Base-by-base conservation (phyloP, 768 basidiomycete genomes). In the Amanita thiersii region DNA sequence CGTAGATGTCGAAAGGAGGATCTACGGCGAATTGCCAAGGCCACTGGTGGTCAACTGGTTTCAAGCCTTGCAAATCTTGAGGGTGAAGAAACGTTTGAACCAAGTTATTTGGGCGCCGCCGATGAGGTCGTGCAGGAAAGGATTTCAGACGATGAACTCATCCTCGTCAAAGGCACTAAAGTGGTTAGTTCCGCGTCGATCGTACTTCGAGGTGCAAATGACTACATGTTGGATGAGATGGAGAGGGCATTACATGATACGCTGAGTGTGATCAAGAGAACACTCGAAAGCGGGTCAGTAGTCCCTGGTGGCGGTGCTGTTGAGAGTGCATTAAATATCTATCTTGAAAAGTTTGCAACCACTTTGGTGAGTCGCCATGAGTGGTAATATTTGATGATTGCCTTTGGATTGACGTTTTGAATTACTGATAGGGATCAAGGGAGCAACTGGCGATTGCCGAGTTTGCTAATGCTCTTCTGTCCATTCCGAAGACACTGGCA, bases 211-310 rank as follows among this genome's bases (percentile, higher is more conserved):
- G 96, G 96, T 33, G 96, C 96, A 20, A 99, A 98, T 61, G 96
- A 99, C 62, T 97, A 94, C 61, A 92, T 97, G 87, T 67, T 98
- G 52, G 96, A 99, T 59, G 96, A 99, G 72, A 99, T 98, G 96
- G 96, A 99, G 65, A 72, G 96, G 36, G 85, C 90, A 0, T 61
- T 98, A 52, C 94, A 99, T 57, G 96, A 99, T 59, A 86, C 88
- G 1, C 62, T 98, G 48, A 94, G 88, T 20, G 76, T 96, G 53
- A 90, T 97, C 68, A 99, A 99, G 69, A 78, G 94, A 44, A 98
- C 96, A 4, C 65, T 98, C 35, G 96, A 99, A 70, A 93, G 91
- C 52, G 96, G 94, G 6, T 64, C 84, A 23, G 92, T 98, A 18
- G 93, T 98, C 7, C 93, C 96, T 1, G 96, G 94, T 41, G 96